phyloP scores from a whole-genome alignment of 306 rosid genomes.

The Leucaena leucocephala region DNA sequence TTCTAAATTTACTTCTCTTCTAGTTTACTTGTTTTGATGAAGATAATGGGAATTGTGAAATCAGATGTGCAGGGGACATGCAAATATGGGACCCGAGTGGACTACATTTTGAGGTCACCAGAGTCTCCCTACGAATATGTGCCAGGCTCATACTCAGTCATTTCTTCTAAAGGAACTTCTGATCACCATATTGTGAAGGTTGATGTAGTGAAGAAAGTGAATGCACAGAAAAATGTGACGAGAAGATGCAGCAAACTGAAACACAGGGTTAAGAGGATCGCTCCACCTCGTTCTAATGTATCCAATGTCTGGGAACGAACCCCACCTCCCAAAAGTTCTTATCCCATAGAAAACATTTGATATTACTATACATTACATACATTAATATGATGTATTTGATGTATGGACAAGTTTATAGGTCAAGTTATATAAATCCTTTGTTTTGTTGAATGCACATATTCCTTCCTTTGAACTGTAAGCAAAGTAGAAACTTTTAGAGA shows the following conservation, averaged over 20 bases:
- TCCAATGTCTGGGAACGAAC: slow-evolving; percentile 46
- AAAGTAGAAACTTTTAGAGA: no score
- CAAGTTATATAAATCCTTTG: no score
- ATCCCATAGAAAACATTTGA: slow-evolving; percentile 12
- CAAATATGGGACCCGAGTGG: slow-evolving; percentile 90
- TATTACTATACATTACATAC: background rate
- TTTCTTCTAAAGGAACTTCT: slow-evolving; percentile 86
- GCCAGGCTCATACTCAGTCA: slow-evolving; percentile 80
- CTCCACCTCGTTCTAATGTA: slow-evolving; percentile 52
- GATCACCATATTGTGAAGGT: slow-evolving; percentile 86
- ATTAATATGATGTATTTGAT: slow-evolving; percentile 1
- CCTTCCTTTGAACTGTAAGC: no score
- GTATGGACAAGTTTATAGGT: no score
- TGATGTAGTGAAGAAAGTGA: slow-evolving; percentile 53
- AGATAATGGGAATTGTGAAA: slow-evolving; percentile 28
- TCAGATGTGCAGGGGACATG: slow-evolving; percentile 93
- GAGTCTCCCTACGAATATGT: slow-evolving; percentile 60
- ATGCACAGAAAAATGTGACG: slow-evolving; percentile 42
- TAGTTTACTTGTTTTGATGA: slow-evolving; percentile 9
- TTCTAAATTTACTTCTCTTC: slow-evolving; percentile 16
- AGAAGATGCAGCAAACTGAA: slow-evolving; percentile 53
- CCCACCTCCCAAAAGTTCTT: slow-evolving; percentile 42
- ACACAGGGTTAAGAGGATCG: slow-evolving; percentile 49
- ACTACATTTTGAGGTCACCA: slow-evolving; percentile 66
- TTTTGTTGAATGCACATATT: no score